Evolutionary conservation across 306 rosid species (phyloP).

Genomic region (Cyclanthera cordifolia): DNA sequence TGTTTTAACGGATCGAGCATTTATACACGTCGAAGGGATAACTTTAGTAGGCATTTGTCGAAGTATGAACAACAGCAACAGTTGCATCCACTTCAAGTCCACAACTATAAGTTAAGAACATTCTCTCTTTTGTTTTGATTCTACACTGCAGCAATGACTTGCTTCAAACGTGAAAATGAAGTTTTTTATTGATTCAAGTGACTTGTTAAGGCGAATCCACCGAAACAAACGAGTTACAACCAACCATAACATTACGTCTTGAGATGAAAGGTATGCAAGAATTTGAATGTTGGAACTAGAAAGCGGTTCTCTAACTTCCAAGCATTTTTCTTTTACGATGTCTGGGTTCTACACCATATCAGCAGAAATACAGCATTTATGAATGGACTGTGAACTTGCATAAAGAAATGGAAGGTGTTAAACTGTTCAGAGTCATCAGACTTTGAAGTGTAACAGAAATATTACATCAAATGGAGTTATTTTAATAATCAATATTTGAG

Average conservation of each 20-base stretch:
- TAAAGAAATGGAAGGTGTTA: background rate
- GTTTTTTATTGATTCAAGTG: background rate
- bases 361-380: background rate
- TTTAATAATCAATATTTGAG: background rate
- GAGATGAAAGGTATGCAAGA: background rate
- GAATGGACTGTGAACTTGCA: background rate
- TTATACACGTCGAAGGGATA: background rate
- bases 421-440: background rate
- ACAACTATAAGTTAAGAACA: background rate
- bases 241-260: background rate
- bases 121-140: background rate
- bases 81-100: background rate
- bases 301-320: background rate
- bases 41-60: background rate
- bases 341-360: background rate
- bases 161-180: background rate
- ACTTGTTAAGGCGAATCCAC: background rate
- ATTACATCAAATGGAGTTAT: background rate
- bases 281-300: background rate
- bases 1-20: background rate
- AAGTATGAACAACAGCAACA: background rate
- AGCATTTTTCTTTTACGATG: background rate
- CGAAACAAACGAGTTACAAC: background rate
- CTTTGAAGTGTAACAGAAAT: background rate
- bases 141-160: conserved; percentile 5